Conservation (phyloP, 2,329 filamentous ascomycete species). For the Ascochyta clinopodiicola region DNA sequence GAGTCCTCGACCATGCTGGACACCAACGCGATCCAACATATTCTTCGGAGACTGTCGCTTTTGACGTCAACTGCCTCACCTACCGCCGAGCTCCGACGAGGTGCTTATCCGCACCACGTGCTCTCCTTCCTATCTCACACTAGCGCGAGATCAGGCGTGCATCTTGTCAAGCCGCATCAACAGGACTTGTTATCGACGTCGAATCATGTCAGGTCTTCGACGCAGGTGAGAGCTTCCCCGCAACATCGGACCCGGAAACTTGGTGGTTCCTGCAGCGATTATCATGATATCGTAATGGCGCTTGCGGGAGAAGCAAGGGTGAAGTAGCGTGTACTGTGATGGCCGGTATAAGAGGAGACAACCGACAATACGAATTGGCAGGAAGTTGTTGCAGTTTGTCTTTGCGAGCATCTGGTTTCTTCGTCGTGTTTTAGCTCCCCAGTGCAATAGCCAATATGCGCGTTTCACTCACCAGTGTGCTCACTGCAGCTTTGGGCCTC, state of each 20-base stretch:
- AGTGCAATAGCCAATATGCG: slow-evolving; percentile 19
- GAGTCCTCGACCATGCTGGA: not conserved
- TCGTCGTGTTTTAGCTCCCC: not conserved
- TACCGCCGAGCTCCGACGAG: slow-evolving; percentile 14
- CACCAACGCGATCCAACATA: not conserved
- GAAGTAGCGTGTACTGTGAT: not conserved
- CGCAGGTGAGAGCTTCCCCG: slow-evolving; percentile 8
- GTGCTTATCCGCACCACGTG: slow-evolving; percentile 11
- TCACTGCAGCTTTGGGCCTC: slow-evolving; percentile 27
- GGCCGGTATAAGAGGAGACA: not conserved
- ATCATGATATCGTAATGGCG: slow-evolving; percentile 2
- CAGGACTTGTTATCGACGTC: slow-evolving; percentile 9
- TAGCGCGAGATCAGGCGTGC: slow-evolving; percentile 7
- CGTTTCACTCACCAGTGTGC: slow-evolving; percentile 19
- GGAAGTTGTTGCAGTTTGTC: not conserved
- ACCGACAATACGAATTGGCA: not conserved
- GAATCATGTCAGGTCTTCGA: slow-evolving; percentile 6
- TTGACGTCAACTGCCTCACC: not conserved
- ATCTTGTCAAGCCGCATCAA: not conserved
- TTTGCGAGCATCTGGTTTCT: too few species aligned
- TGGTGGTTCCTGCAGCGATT: slow-evolving; percentile 15
- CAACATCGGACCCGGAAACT: not conserved
- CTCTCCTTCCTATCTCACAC: slow-evolving; percentile 10
- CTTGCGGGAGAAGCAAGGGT: not conserved
- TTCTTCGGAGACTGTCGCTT: not conserved